These are phyloP conservation scores for Coelastrella sp. DNA, from an alignment of 139 green algal genomes.

Conservation along the genomic window DNA sequence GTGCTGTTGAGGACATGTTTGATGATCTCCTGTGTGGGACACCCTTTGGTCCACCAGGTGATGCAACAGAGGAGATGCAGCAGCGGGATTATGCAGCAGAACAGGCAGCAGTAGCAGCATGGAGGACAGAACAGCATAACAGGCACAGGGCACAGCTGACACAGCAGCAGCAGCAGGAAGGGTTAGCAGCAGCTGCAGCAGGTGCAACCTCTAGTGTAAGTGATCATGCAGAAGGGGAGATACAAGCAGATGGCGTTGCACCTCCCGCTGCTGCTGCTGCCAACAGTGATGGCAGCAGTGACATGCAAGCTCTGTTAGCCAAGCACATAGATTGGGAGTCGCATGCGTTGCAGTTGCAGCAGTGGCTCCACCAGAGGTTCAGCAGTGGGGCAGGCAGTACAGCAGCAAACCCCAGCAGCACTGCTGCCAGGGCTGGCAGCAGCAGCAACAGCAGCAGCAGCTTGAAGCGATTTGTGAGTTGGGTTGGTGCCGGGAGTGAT, in stretches of 20 bases:
- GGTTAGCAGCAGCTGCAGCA: not conserved
- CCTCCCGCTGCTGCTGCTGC: not conserved
- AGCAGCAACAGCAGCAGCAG: too few species aligned
- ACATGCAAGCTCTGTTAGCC: too few species aligned
- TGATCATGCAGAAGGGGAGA: not conserved
- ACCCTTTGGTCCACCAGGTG: not conserved
- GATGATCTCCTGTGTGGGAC: not conserved
- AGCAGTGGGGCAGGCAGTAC: too few species aligned
- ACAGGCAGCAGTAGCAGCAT: not conserved
- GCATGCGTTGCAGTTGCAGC: too few species aligned
- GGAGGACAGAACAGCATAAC: not conserved
- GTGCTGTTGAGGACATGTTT: not conserved
- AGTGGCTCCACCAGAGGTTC: too few species aligned
- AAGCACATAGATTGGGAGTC: too few species aligned
- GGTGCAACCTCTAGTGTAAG: not conserved
- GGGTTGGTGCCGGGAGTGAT: not conserved
- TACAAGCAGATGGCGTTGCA: not conserved
- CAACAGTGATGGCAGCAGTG: not conserved
- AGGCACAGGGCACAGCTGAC: not conserved
- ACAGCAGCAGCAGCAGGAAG: not conserved
- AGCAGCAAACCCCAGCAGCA: not conserved
- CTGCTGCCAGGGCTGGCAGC: not conserved
- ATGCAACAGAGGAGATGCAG: not conserved
- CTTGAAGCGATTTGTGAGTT: not conserved
- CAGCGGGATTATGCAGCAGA: not conserved